Percentiles rank a stretch among this genome's conserved stretches.
Evolutionary conservation across 1,284 basidiomycete genomes (phyloP).

Genomic region (Peniophora sp.): DNA sequence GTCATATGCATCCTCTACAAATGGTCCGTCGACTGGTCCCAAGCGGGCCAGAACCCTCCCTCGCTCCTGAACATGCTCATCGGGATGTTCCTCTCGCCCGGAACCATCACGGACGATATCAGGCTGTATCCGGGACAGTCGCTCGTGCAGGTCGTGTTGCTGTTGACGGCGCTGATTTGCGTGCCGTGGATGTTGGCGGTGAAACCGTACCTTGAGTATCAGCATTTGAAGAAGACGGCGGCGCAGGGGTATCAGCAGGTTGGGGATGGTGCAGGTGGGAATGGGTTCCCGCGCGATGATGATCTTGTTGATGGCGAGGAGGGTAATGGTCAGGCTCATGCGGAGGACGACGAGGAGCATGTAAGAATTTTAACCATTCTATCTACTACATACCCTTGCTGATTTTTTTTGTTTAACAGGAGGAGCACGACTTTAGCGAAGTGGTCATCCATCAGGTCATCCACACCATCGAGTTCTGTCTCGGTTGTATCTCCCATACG

Average conservation of each 20-base stretch:
- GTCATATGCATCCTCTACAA: conserved; percentile 96
- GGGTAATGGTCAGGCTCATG: conserved; percentile 69
- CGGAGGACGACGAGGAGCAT: conserved; percentile 62
- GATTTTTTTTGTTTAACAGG: conserved; percentile 29
- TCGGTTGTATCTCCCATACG: conserved; percentile 98
- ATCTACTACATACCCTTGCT: neutral
- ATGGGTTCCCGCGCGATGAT: conserved; percentile 33
- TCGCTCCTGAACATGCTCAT: conserved; percentile 95
- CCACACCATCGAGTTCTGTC: conserved; percentile 98
- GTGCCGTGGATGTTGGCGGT: conserved; percentile 93
- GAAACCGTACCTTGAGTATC: conserved; percentile 93
- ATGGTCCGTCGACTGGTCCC: conserved; percentile 91
- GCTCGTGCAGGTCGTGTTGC: conserved; percentile 76
- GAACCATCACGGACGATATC: conserved; percentile 60
- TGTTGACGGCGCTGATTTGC: conserved; percentile 80
- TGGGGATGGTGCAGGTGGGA: conserved; percentile 39
- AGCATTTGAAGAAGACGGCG: conserved; percentile 83
- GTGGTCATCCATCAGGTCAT: conserved; percentile 96
- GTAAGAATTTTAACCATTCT: conserved; percentile 35
- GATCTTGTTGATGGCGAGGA: conserved; percentile 74
- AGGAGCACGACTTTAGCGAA: conserved; percentile 87
- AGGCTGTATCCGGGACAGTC: conserved; percentile 87
- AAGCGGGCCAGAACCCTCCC: conserved; percentile 67
- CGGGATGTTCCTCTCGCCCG: conserved; percentile 88
- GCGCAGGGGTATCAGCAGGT: conserved; percentile 80